Base-by-base conservation (phyloP, 2,329 filamentous ascomycete species). In the Xylariaceae sp. region DNA sequence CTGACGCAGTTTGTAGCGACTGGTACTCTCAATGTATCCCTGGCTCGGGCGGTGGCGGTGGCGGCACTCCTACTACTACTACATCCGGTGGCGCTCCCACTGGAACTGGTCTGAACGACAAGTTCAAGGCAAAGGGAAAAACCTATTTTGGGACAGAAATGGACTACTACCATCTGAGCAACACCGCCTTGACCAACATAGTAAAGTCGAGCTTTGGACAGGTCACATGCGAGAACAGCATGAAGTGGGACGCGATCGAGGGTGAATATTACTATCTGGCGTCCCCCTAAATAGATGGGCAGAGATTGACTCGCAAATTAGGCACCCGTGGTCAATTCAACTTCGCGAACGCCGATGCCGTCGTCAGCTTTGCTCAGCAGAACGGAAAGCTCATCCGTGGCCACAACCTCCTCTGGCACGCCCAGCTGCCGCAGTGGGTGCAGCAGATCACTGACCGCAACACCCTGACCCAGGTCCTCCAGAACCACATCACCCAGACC, bases 371-470 rank as follows among this genome's bases (percentile, higher is more conserved):
- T 69, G 84, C 83, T 5, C 64, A 64, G 1, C 60, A 67, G 37
- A 84, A 87, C 68, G 75, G 76, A 66, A 81, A 84, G 71, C 71
- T 80, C 3, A 72, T 86, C 59, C 82, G 86, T 56, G 85, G 86
- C 7, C 85, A 89, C 70, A 87, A 83, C 1, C 79, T 86, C 4
- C 75, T 85, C 44, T 88, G 84, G 85, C 79, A 88, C 72, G 78
- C 74, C 21, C 80, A 83, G 69, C 73, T 83, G 11, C 77, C 80
- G 2, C 67, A 69, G 35, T 88, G 82, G 83, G 86, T 89, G 42
- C 76, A 69, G 46, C 71, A 74, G 48, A 64, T 66, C 58, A 57
- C 55, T 13, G 66, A 66, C 51, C 64, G 72, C 53, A 58, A 61
- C 23, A 62, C 61, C 53, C 71, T 89, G 39, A 81, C 77, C 35